A percentile compares a stretch with the other conserved stretches of the same genome.
phyloP scores from a whole-genome alignment of 306 rosid species.

The Gastrolobium villosum region DNA sequence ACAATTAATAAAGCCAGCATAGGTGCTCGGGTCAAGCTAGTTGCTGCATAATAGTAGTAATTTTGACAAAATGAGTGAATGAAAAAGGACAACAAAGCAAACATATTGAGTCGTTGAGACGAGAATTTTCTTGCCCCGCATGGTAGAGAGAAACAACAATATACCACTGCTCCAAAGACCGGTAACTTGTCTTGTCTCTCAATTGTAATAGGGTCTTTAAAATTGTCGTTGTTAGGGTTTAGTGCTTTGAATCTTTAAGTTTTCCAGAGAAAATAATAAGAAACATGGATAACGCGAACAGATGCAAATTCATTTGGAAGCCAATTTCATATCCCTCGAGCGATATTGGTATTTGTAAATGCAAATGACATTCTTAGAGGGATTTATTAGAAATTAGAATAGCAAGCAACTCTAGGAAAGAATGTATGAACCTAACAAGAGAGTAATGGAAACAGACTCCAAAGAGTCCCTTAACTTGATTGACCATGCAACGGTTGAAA shows the following conservation, averaged over 20 bases:
- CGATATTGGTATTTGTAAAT: too few species aligned
- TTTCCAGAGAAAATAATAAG: background rate
- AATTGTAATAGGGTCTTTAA: background rate
- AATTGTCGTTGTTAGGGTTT: background rate
- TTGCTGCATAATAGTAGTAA: background rate
- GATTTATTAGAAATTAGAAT: too few species aligned
- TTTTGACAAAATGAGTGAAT: background rate
- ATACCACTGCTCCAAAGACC: constrained; percentile 1
- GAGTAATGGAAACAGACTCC: background rate
- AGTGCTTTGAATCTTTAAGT: background rate
- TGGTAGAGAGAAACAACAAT: background rate
- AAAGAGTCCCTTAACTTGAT: background rate
- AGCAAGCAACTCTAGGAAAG: background rate
- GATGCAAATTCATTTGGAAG: background rate
- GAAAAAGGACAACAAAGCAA: background rate
- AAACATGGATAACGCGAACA: background rate
- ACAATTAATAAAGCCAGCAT: background rate
- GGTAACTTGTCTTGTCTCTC: background rate
- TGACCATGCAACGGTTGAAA: background rate
- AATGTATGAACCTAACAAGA: background rate
- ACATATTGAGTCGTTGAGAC: background rate
- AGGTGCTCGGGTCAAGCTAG: background rate
- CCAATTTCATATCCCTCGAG: background rate
- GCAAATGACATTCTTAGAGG: too few species aligned
- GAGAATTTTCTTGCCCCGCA: background rate